phyloP scores from a whole-genome alignment of 768 basidiomycete genomes.

The Phanerochaete sordida region DNA sequence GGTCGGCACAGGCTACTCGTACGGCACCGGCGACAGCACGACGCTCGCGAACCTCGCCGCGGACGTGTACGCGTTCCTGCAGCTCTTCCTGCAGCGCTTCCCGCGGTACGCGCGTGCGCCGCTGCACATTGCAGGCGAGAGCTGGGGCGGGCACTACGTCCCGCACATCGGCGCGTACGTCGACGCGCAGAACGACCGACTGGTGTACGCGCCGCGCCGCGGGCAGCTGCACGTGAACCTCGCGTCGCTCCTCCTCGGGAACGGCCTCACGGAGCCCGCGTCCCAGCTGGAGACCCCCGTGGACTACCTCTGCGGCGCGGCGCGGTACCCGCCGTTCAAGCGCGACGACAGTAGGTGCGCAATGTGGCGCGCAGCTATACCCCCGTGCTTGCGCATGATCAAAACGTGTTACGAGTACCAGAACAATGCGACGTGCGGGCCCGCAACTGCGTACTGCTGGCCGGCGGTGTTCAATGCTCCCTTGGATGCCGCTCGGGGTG shows the following conservation, averaged over 20 bases:
- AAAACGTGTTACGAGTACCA: conserved; percentile 64
- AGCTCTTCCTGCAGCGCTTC: conserved; percentile 31
- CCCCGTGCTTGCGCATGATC: conserved; percentile 72
- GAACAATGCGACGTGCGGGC: conserved; percentile 37
- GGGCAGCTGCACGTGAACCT: conserved; percentile 35
- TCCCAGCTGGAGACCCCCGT: conserved; percentile 28
- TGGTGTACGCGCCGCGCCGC: conserved; percentile 12
- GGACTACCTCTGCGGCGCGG: conserved; percentile 22
- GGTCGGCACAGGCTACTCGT: conserved; percentile 46
- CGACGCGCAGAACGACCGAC: conserved; percentile 16
- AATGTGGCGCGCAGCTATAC: conserved; percentile 58
- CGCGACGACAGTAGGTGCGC: conserved; percentile 64
- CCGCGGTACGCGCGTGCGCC: conserved; percentile 23
- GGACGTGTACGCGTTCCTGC: conserved; percentile 31
- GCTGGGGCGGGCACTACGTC: conserved; percentile 23
- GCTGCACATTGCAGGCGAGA: conserved; percentile 32
- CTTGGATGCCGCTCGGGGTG: conserved; percentile 53
- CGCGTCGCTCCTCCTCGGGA: conserved; percentile 45
- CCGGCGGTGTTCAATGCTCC: conserved; percentile 31
- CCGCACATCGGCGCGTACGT: conserved; percentile 17
- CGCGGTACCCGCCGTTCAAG: conserved; percentile 14
- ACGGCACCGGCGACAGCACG: conserved; percentile 17
- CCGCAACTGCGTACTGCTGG: conserved; percentile 74
- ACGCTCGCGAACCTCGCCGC: conserved; percentile 28
- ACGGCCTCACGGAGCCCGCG: conserved; percentile 38